Percentiles rank a stretch among this genome's conserved stretches.
These are phyloP conservation scores for Schizosaccharomyces cryophilus DNA, from an alignment of 805 yeast genomes.

Conservation along the genomic window DNA sequence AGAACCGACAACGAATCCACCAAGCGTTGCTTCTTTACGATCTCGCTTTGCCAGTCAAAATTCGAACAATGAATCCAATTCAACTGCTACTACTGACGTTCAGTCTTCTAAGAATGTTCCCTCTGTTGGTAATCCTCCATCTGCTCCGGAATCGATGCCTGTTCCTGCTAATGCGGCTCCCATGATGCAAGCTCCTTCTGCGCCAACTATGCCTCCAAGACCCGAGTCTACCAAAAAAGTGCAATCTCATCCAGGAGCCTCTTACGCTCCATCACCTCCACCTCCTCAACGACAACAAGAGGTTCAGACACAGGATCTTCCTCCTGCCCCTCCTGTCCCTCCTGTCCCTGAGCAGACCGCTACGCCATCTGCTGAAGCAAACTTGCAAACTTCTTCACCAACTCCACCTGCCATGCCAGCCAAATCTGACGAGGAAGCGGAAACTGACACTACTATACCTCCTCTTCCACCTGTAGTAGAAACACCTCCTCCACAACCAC, in stretches of 20 bases:
- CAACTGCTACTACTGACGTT: neutral
- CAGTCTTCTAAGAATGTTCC: neutral
- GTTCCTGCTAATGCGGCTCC: neutral
- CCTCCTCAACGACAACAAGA: neutral
- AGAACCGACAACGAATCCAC: conserved; percentile 10
- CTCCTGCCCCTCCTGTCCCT: neutral
- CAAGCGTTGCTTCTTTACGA: conserved; percentile 15
- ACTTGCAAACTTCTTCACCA: neutral
- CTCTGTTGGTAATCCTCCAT: neutral
- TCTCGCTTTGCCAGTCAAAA: conserved; percentile 6
- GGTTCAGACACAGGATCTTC: neutral
- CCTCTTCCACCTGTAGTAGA: conserved; percentile 6
- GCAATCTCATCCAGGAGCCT: neutral
- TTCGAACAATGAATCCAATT: neutral
- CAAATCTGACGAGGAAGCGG: neutral
- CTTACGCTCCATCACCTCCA: neutral
- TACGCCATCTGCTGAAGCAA: neutral
- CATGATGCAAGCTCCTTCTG: neutral
- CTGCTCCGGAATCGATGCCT: neutral
- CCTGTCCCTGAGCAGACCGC: neutral
- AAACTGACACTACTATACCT: neutral
- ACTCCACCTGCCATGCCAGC: neutral
- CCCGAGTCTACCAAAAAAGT: neutral
- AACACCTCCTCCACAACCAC: conserved; percentile 12
- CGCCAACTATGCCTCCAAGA: neutral